Conservation (phyloP, 2,329 filamentous ascomycete genomes). For the Epichloe hybrida region DNA sequence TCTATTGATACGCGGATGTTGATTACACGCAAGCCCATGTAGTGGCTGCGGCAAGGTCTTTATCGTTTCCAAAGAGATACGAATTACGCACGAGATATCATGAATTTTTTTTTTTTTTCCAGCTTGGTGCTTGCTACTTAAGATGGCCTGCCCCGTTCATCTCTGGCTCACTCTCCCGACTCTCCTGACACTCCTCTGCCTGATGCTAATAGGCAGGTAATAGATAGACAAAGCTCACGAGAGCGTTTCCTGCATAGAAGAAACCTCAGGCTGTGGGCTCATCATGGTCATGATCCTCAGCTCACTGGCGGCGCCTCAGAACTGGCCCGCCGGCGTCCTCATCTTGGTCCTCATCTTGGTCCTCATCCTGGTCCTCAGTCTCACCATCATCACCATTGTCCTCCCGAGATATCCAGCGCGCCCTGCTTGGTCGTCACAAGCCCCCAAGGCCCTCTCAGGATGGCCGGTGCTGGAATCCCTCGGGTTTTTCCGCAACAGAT, state of each 20-base stretch:
- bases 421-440: conserved; percentile 11
- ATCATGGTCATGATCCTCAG: background rate
- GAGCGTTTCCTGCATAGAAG: no score
- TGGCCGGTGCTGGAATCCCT: conserved; percentile 30
- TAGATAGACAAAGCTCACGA: no score
- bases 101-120: no score
- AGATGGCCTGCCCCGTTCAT: background rate
- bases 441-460: conserved; percentile 13
- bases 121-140: background rate
- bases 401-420: conserved; percentile 4
- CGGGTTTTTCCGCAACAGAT: conserved; percentile 32
- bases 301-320: conserved; percentile 3
- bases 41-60: no score
- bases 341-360: conserved; percentile 5
- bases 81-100: no score
- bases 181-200: no score
- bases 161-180: no score
- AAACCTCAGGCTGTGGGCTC: background rate
- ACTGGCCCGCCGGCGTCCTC: conserved; percentile 6
- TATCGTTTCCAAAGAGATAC: no score
- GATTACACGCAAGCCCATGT: no score
- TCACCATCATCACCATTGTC: conserved; percentile 1
- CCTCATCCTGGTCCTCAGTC: conserved; percentile 3
- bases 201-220: no score
- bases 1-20: no score